Evolutionary conservation across 345 rosid species (phyloP).

Genomic region (Eucalyptus sp.): DNA sequence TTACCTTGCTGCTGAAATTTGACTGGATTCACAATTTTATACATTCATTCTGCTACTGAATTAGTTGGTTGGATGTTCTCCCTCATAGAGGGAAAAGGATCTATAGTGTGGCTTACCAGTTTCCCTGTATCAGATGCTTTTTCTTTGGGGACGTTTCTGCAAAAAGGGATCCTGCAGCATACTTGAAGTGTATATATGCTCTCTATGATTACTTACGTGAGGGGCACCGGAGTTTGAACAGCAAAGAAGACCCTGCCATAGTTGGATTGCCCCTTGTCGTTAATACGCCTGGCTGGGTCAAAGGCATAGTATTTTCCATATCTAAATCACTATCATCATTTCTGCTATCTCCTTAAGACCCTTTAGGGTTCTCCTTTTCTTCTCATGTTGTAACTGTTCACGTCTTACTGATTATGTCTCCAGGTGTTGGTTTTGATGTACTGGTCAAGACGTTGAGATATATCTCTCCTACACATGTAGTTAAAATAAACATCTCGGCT

Average conservation of each 20-base stretch:
- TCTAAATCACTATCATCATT: not conserved
- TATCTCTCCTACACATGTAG: conserved; percentile 70
- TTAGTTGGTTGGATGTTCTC: not conserved
- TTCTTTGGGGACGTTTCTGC: conserved; percentile 90
- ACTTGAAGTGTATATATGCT: conserved; percentile 49
- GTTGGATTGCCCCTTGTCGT: conserved; percentile 65
- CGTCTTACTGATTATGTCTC: not conserved
- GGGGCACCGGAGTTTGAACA: conserved; percentile 18
- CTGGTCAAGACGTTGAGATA: conserved; percentile 65
- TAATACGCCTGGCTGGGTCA: conserved; percentile 97
- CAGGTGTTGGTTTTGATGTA: conserved; percentile 88
- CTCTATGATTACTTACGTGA: conserved; percentile 51
- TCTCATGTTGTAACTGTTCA: not conserved
- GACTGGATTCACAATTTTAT: not conserved
- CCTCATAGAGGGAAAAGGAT: not conserved
- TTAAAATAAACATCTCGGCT: conserved; percentile 69
- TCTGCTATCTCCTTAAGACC: not conserved
- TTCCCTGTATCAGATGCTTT: conserved; percentile 38
- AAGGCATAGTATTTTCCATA: conserved; percentile 34
- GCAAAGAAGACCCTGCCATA: conserved; percentile 18
- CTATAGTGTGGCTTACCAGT: not conserved
- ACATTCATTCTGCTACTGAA: not conserved
- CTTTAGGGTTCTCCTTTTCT: not conserved
- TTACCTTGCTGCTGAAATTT: not conserved
- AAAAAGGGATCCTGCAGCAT: conserved; percentile 68